Base-by-base conservation (phyloP, 768 basidiomycete genomes). In the Rhodotorula paludigena region DNA sequence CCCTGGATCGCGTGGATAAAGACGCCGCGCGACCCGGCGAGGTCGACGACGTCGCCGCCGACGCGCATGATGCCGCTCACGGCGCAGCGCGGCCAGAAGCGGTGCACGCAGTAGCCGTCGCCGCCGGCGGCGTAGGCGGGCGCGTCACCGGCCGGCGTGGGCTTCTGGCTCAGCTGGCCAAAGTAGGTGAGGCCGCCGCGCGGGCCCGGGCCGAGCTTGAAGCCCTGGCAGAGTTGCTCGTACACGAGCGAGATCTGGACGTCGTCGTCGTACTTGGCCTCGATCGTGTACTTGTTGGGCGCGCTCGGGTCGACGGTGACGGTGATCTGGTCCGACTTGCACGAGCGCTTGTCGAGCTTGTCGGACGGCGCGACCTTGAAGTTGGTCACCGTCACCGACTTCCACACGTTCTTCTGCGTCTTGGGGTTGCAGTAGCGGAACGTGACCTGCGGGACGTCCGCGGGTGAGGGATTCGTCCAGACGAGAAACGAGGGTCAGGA, bases 1-100 rank as follows among this genome's bases (percentile, higher is more conserved):
- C 94, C 96, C 77, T 98, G 94, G 77, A 98, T 96, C 52, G 94
- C 94, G 78, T 94, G 90, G 28, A 93, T 84, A 78, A 94, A 86
- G 88, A 92, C 89, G 36, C 90, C 90, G 69, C 79, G 45, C 74
- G 78, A 48, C 75, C 78, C 79, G 28, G 77, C 78, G 20, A 79
- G 60, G 61, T 78, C 73, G 66, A 63, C 45, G n/a, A 74, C 68
- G 35, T 71, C 72, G 15, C 55, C 59, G 6, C 73, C 74, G 48
- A 69, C 48, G 33, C 73, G 68, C 7, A 73, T 23, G 56, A 74
- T 73, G 25, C 75, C 75, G 33, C 47, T 57, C 35, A 76, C 72
- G 21, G 59, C 52, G 64, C 71, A 73, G 6, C 76, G 66, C 0
- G 76, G 76, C 74, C 74, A 75, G 63, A 76, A 71, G 44, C 44